A percentile compares a stretch with the other conserved stretches of the same genome.
phyloP scores from a whole-genome alignment of 495 filamentous ascomycete genomes.

The Lophiotrema nucula region DNA sequence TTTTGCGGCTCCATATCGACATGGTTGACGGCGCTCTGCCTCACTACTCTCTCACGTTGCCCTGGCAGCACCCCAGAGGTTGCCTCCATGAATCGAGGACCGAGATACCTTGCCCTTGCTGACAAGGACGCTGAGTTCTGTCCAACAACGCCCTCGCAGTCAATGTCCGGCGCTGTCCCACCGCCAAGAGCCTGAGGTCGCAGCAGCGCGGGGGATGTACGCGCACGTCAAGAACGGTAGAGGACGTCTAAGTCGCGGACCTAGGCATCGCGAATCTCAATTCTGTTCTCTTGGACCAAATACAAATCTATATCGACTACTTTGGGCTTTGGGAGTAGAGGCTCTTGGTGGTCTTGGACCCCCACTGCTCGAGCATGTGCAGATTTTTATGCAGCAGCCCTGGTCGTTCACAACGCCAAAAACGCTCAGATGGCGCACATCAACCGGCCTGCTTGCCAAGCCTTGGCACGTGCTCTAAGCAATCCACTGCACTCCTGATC shows the following conservation, averaged over 20 bases:
- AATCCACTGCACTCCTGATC: constrained; percentile 26
- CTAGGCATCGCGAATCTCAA: not conserved
- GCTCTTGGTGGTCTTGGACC: constrained; percentile 5
- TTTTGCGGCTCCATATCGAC: constrained; percentile 15
- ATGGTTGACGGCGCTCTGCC: constrained; percentile 14
- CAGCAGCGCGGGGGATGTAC: constrained; percentile 27
- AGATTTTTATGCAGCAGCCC: constrained; percentile 28
- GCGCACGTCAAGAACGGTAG: constrained; percentile 21
- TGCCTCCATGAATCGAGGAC: not conserved
- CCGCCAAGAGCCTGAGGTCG: constrained; percentile 13
- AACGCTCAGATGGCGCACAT: constrained; percentile 17
- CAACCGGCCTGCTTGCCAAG: constrained; percentile 7
- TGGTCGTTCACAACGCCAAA: constrained; percentile 3
- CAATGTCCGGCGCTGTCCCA: not conserved
- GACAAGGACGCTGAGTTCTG: not conserved
- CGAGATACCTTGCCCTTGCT: not conserved
- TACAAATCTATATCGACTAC: not conserved
- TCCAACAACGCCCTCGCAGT: constrained; percentile 3
- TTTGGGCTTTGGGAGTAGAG: not conserved
- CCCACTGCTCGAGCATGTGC: constrained; percentile 11
- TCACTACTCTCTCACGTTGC: not conserved
- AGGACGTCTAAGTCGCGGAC: not conserved
- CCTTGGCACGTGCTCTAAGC: constrained; percentile 21
- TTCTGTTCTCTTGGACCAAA: not conserved
- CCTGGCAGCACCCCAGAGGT: not conserved